Evolutionary conservation across 1,139 yeast species (phyloP), one percentile per base, ranked within the genome.

Genomic region (Suhomyces taliae): DNA sequence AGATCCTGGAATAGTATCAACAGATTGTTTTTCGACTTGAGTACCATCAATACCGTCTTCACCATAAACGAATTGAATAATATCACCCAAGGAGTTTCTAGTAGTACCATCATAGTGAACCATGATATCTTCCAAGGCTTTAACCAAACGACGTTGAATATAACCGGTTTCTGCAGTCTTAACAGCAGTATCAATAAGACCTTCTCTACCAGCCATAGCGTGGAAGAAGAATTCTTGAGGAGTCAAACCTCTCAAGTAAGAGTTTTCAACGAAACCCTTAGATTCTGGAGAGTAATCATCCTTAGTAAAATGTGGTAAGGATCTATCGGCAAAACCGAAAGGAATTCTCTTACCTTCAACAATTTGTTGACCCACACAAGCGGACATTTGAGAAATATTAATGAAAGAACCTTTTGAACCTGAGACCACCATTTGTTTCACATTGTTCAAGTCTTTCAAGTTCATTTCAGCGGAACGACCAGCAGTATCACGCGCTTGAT

Each of bases 161-260:
- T 93, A 93, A 73, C 99, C 99, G 33, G 99, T 93, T 73, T 93
- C 99, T 2, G 99, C 99, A 37, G 99, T 93, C 70, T 91, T 91
- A 43, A 91, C 98, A 12, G 98, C 98, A 49, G 99, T 93, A 82
- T 93, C 99, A 69, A 93, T 93, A 67, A 93, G 82, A 82, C 99
- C 99, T 76, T 93, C 99, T 81, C 99, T 90, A 80, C 99, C 99
- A 61, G 99, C 99, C 99, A 95, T 95, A 46, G 99, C 99, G 68
- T 95, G 99, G 87, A 93, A 93, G 66, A 95, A 95, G 69, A 95
- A 95, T 69, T 95, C 99, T 70, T 93, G 99, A 36, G 99, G 99
- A 12, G 99, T 93, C 62, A 95, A 79, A 37, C 99, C 99, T 78
- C 99, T 85, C 64, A 93, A 79, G 62, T 93, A 95, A 10, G 99